Conservation (phyloP, 73 alveolate genomes). For the Stentor roeselii region DNA sequence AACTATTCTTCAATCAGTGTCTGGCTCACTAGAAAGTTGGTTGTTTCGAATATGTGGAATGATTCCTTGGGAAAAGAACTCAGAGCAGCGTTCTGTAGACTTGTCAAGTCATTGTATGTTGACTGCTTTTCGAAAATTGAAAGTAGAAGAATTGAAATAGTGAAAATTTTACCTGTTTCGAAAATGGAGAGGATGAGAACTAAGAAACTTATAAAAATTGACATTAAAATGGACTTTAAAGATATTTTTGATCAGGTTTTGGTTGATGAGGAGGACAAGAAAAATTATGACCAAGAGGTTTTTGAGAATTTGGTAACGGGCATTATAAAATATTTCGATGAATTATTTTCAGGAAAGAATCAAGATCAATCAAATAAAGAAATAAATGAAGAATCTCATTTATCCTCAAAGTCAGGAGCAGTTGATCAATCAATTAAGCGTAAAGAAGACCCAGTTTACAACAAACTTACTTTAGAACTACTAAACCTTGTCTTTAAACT, state of each 20-base stretch:
- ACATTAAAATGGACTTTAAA: background rate
- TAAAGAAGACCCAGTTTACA: background rate
- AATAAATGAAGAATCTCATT: no score
- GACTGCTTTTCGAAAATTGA: background rate
- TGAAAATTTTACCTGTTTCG: background rate
- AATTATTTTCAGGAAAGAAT: no score
- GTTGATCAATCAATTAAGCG: no score
- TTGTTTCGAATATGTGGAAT: background rate
- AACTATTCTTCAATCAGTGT: background rate
- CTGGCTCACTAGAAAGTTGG: background rate
- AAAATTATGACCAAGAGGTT: background rate
- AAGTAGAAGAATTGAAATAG: background rate
- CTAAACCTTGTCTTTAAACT: background rate
- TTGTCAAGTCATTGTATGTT: background rate
- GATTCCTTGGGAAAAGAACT: background rate
- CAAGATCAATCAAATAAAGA: no score
- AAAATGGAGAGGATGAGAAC: background rate
- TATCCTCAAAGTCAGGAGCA: no score
- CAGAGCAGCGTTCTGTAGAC: constrained; percentile 11
- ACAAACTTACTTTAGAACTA: background rate
- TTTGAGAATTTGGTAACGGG: no score
- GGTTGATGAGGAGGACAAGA: background rate
- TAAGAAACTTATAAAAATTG: background rate
- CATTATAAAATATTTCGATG: no score
- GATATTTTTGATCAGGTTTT: background rate